Conservation (phyloP, 805 yeast species). For the Blastobotrys peoriensis region DNA sequence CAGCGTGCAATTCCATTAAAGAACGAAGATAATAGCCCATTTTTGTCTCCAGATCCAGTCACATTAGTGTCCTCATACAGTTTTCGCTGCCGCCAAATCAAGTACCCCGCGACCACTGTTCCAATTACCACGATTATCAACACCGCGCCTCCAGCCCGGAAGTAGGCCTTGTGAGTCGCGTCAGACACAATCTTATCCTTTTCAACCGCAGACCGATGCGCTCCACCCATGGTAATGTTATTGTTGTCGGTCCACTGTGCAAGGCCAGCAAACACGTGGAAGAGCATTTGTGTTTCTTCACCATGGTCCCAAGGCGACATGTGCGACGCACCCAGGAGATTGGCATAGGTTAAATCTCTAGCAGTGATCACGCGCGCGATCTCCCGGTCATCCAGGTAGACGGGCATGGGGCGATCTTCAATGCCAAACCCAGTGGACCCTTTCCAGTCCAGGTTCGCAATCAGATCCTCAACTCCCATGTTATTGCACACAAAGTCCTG, state of each 20-base stretch:
- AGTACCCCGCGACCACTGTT: conserved; percentile 13
- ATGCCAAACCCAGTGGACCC: conserved; percentile 35
- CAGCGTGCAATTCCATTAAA: conserved; percentile 19
- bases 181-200: conserved; percentile 24
- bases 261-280: conserved; percentile 41
- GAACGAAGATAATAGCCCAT: conserved; percentile 13
- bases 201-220: conserved; percentile 7
- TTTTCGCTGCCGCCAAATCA: conserved; percentile 20
- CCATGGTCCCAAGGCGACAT: conserved; percentile 90
- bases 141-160: conserved; percentile 33
- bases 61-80: conserved; percentile 14
- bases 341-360: conserved; percentile 69
- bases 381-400: conserved; percentile 40
- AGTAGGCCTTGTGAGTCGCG: conserved; percentile 33
- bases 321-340: conserved; percentile 73
- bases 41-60: conserved; percentile 1
- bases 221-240: conserved; percentile 3
- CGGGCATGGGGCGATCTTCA: conserved; percentile 31
- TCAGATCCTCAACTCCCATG: conserved; percentile 63
- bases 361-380: conserved; percentile 48
- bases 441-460: conserved; percentile 59
- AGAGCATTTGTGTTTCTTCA: conserved; percentile 58
- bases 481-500: conserved; percentile 85
- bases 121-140: conserved; percentile 30
- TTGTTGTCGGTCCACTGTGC: conserved; percentile 16